Evolutionary conservation across 768 basidiomycete species (phyloP).

Genomic region (Boletus vinaceobasis): DNA sequence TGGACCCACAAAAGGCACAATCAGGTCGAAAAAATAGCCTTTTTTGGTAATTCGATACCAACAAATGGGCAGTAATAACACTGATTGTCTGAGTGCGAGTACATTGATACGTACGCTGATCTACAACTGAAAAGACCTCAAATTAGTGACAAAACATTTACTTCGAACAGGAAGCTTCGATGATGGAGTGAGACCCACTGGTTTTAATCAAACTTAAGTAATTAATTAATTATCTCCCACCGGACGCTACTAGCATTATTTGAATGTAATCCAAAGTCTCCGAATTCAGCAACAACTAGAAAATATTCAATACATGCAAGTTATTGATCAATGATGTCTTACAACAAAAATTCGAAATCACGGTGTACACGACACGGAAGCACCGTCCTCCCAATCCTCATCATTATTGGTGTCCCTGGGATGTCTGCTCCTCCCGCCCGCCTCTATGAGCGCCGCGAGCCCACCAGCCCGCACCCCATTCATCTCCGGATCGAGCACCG

Average conservation of each 20-base stretch:
- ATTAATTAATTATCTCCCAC: too few relatives aligned
- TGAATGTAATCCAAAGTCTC: neutral
- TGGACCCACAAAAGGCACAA: neutral
- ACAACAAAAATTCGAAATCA: neutral
- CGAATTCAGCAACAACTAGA: conserved; percentile 4
- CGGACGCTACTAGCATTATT: too few relatives aligned
- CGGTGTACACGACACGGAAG: conserved; percentile 16
- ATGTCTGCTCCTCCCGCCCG: conserved; percentile 18
- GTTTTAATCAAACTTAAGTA: too few relatives aligned
- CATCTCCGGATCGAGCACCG: conserved; percentile 18
- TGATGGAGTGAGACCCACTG: too few relatives aligned
- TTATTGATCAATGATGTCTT: neutral
- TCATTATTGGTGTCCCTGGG: conserved; percentile 14
- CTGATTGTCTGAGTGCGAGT: too few relatives aligned
- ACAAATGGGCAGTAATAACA: too few relatives aligned
- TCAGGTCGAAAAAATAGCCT: conserved; percentile 3
- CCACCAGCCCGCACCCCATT: conserved; percentile 12
- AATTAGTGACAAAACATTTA: too few relatives aligned
- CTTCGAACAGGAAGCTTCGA: too few relatives aligned
- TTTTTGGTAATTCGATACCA: neutral
- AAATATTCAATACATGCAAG: conserved; percentile 4
- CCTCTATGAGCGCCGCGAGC: conserved; percentile 25
- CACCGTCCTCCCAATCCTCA: conserved; percentile 33
- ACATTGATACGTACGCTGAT: too few relatives aligned
- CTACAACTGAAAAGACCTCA: too few relatives aligned